Evolutionary conservation across 108 stramenopile species (phyloP), one percentile per base, ranked within the genome.

Genomic region (Fragilariopsis cylindrus): DNA sequence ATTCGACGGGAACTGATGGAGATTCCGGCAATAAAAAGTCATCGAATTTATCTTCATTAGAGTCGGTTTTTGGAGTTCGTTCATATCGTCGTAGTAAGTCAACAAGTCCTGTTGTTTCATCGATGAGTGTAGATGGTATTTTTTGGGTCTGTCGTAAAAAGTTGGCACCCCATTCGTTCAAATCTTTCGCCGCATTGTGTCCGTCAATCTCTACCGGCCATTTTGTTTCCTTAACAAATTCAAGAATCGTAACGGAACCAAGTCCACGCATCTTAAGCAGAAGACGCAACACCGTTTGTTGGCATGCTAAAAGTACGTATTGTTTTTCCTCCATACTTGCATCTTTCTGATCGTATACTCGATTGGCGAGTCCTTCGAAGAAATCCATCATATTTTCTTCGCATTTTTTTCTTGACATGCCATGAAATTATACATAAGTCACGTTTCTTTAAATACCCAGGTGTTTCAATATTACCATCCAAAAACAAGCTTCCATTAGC

Each of bases 261-360:
- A 79, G 66, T 18, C 78, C 78, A 18, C 63, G 46, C 12, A 48
- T 46, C 43, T 79, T 73, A 19, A 73, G 40, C 60, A 73, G 48
- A 4, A 80, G 60, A 39, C 79, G 79, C 42, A 80, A 62, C 55
- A 75, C 48, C 8, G 79, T 80, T 58, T 80, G 73, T 58, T 80
- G 79, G 46, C 74, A 71, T 13, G 79, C 79, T 4, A 74, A 7
- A n/a, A 69, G n/a, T 18, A 80, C 79, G 48, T 80, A 80, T 39
- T 70, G 56, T 8, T 68, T 67, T 66, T 80, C 74, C 48, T 74
- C 74, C 54, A 46, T 19, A 45, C 73, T 80, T 43, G 74, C 60
- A 12, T 42, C 30, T n/a, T 67, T 64, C 4, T 65, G 55, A 13
- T 69, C 56, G 46, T 54, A 74, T 5, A 75, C 63, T 42, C 40